Conservation (phyloP, 371 early-diverging fungal genomes). For the Dentiscutata heterogama region DNA sequence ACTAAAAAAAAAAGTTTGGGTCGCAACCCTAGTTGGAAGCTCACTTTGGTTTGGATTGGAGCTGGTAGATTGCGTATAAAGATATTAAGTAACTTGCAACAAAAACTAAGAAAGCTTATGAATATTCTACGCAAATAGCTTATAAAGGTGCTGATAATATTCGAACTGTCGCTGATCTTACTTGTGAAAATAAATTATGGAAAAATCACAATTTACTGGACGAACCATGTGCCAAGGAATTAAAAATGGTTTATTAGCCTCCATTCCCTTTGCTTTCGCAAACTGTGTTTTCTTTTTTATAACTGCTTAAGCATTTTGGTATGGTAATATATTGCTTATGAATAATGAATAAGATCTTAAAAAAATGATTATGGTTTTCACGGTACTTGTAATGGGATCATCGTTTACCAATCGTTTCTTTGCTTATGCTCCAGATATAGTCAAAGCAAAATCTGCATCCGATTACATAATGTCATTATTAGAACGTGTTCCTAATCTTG, state of each 20-base stretch:
- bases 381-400: slow-evolving; percentile 43
- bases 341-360: slow-evolving; percentile 27
- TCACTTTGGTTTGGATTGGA: slow-evolving; percentile 66
- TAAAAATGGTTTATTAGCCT: slow-evolving; percentile 65
- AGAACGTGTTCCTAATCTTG: slow-evolving; percentile 39
- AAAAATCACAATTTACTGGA: slow-evolving; percentile 64
- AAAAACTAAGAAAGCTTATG: slow-evolving; percentile 72
- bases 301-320: slow-evolving; percentile 70
- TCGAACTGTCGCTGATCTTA: slow-evolving; percentile 90
- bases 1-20: too few species aligned
- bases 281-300: slow-evolving; percentile 69
- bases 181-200: slow-evolving; percentile 77
- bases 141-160: slow-evolving; percentile 91
- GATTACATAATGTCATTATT: slow-evolving; percentile 13
- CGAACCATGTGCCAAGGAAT: slow-evolving; percentile 70
- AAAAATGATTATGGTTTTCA: slow-evolving; percentile 24
- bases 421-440: slow-evolving; percentile 47
- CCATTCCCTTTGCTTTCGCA: slow-evolving; percentile 71
- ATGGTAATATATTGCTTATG: slow-evolving; percentile 58
- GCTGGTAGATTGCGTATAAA: slow-evolving; percentile 45
- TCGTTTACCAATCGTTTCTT: slow-evolving; percentile 41
- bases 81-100: slow-evolving; percentile 47
- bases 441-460: slow-evolving; percentile 44
- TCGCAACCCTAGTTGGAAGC: too few species aligned
- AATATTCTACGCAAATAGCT: slow-evolving; percentile 77